Base-by-base conservation (phyloP, 805 yeast species). In the Zygosaccharomyces lentus region DNA sequence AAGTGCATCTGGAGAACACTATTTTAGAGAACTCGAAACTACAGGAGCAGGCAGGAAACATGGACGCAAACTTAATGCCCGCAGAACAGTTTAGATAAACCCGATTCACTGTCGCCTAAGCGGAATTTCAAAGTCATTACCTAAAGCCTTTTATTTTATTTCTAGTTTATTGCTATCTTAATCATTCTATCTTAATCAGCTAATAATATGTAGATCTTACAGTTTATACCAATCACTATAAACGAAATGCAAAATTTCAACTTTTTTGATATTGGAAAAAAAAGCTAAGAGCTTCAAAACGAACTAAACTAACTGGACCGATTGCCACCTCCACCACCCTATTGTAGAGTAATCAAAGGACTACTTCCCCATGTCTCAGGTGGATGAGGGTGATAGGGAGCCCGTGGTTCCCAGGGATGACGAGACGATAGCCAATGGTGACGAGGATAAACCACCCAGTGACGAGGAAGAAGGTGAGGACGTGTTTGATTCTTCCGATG, bases 401-500 rank as follows among this genome's bases (percentile, higher is more conserved):
- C 36, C 44, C 21, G 15, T 38, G 26, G 44, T 26, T 25, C 13
- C 47, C 29, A 50, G 50, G 40, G 57, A 55, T 34, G 57, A 56
- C 19, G 60, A 58, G n/a, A 55, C 58, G n/a, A 63, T 59, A n/a
- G 70, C 65, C 41, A 72, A 66, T 30, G 69, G 64, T 19, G 72
- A 68, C 44, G 75, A 68, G 42, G 66, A 57, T 19, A 53, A 51
- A 21, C 63, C 62, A 13, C 72, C 63, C 55, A 71, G 66, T 45
- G 69, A 63, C 25, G 75, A 68, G 48, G 75, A 69, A 37, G 74
- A 67, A 47, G 78, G 74, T 34, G 77, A 73, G 39, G 75, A 70
- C 50, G 69, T 70, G 6, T 75, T 76, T 50, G 93, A 86, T 55
- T 85, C 95, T 8, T 84, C 93, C 9, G 95, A 86, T 45, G 97